Evolutionary conservation across 768 basidiomycete genomes (phyloP), one percentile per base, ranked within the genome.

Genomic region (Lactifluus volemus): DNA sequence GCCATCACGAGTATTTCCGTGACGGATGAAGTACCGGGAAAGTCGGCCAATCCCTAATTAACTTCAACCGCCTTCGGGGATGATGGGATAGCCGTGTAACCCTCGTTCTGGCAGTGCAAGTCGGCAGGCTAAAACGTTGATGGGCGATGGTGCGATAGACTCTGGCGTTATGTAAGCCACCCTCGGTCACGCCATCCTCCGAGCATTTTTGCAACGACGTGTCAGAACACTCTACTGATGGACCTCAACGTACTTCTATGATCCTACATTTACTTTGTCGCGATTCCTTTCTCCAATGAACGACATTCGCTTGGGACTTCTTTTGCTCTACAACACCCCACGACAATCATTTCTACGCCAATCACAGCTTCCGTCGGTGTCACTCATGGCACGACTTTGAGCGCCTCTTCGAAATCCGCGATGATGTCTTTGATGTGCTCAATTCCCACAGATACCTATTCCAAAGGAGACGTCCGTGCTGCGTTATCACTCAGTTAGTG

Each of bases 391-490:
- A 71, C 69, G 39, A 44, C 58, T 50, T 70, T 68, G 53, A 79
- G 71, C 7, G 76, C 76, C 49, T 70, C 66, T 53, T 73, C 71
- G 54, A 78, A 77, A 67, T 77, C 77, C 3, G 72, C 74, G 45
- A 78, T 76, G 67, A 78, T 79, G 53, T 78, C 77, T 15, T 67
- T 70, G 59, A 76, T 75, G 47, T 72, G 71, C 58, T 76, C 76
- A 53, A 75, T 75, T 9, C 76, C 76, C n/a, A 75, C 76, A 2
- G 76, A 76, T 4, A 76, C 75, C 76, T 74, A 61, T 30, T 21
- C 42, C 44, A 54, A 55, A 14, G 2, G 25, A 25, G 25, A 25
- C 25, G 25, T 25, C 2, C 34, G 30, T 41, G 12, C 38, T 47
- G 10, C 34, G 25, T 51, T 8, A 61, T 15, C 11, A 25, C 36